Evolutionary conservation across 1,139 yeast species (phyloP), one percentile per base, ranked within the genome.

Genomic region (Candida freyschussii): DNA sequence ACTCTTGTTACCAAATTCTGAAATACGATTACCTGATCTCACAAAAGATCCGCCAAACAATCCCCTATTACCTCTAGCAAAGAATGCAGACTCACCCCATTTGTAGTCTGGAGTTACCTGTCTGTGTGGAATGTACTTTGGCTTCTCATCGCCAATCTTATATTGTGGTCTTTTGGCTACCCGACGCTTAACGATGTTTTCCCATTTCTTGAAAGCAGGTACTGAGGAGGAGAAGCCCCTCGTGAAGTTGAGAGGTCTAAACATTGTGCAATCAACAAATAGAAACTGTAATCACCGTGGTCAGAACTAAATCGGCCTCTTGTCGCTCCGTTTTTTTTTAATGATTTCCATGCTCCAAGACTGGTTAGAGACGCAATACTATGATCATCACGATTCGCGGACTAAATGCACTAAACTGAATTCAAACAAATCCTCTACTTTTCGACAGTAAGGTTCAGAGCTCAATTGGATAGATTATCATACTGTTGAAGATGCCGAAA

Each of bases 41-140:
- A 86, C 75, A 55, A 81, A 84, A 39, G 82, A 74, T 13, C 96
- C 97, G 16, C 97, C 98, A 56, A 74, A 89, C 30, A 91, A 69
- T 7, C 97, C 97, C 37, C 81, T 65, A 57, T 89, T 85, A 48
- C 89, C 79, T 59, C 89, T 81, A 57, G 87, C 87, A 65, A 78
- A 89, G 45, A 77, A 68, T 37, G 68, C 63, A 4, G 96, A 69
- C 42, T 83, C 89, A 21, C 86, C 87, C 57, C 80, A 89, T 33
- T 86, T 82, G 59, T 91, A 91, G 13, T 72, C 79, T 11, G 98
- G 97, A 37, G 64, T 53, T 22, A 67, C 62, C 33, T 61, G 62
- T 38, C 63, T 55, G 32, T 59, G 53, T 27, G 87, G 85, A 35
- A 80, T 61, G 39, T 58, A 51, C 12, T 59, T 42, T 27, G 75